phyloP scores from a whole-genome alignment of 2,329 filamentous ascomycete species.

The Ascosphaera aggregata region DNA sequence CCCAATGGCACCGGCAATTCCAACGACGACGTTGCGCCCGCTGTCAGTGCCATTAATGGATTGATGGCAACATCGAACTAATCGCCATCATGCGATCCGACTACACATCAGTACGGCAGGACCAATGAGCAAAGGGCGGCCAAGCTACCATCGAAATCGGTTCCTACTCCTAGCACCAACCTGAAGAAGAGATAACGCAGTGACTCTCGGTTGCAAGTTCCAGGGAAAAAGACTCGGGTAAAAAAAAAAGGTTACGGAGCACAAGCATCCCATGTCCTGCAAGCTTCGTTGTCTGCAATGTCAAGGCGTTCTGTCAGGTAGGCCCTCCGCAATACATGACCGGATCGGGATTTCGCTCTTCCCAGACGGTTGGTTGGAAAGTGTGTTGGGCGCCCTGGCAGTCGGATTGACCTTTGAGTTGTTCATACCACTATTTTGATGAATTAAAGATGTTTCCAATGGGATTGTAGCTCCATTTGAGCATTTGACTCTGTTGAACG shows the following conservation, averaged over 20 bases:
- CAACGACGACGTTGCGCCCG: neutral
- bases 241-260: too few species aligned
- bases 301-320: too few species aligned
- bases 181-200: too few species aligned
- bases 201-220: too few species aligned
- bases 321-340: too few species aligned
- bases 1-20: neutral
- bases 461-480: neutral
- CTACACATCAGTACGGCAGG: neutral
- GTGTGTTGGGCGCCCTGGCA: neutral
- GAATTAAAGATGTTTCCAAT: neutral
- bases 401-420: neutral
- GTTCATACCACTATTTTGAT: neutral
- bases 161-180: too few species aligned
- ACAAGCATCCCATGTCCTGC: too few species aligned
- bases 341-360: too few species aligned
- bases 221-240: too few species aligned
- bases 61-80: neutral
- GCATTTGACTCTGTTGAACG: neutral
- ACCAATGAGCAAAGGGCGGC: neutral
- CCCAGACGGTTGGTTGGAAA: too few species aligned
- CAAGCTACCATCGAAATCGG: neutral
- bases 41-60: neutral
- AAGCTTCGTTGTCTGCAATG: too few species aligned
- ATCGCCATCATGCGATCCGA: neutral